Evolutionary conservation across 805 yeast genomes (phyloP).

Genomic region (Vanderwaltozyma polyspora): DNA sequence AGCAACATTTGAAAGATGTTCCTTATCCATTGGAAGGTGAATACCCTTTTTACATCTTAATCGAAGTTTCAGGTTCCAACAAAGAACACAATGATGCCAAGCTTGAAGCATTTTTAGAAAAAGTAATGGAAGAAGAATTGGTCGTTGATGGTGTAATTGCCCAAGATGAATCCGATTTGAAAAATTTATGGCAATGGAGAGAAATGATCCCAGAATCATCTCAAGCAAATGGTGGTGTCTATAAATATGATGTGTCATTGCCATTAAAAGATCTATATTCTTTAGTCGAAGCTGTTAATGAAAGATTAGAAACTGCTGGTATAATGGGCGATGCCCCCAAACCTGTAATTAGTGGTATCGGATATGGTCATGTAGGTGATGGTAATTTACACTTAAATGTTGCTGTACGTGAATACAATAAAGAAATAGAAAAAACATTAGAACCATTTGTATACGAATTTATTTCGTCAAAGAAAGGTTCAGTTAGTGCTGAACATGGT

Average conservation of each 20-base stretch:
- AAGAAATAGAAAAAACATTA: slow-evolving; percentile 64
- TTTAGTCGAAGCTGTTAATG: slow-evolving; percentile 68
- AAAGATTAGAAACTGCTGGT: slow-evolving; percentile 42
- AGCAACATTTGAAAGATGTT: slow-evolving; percentile 42
- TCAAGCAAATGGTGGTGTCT: slow-evolving; percentile 82
- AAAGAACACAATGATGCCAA: slow-evolving; percentile 89
- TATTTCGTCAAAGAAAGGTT: slow-evolving; percentile 61
- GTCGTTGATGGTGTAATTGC: slow-evolving; percentile 94
- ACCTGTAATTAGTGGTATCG: slow-evolving; percentile 83
- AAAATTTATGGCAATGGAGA: slow-evolving; percentile 88
- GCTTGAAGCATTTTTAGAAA: slow-evolving; percentile 72
- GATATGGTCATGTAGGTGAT: slow-evolving; percentile 98
- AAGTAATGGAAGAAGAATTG: slow-evolving; percentile 70
- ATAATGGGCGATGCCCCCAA: slow-evolving; percentile 42
- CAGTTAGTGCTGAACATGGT: slow-evolving; percentile 96
- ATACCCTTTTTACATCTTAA: slow-evolving; percentile 80
- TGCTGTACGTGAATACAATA: slow-evolving; percentile 72
- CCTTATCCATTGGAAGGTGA: slow-evolving; percentile 55
- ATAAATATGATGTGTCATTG: slow-evolving; percentile 90
- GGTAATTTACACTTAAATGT: slow-evolving; percentile 93
- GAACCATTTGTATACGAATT: slow-evolving; percentile 96
- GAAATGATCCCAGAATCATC: slow-evolving; percentile 88
- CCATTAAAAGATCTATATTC: slow-evolving; percentile 76
- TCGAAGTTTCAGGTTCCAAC: slow-evolving; percentile 94
- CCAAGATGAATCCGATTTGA: slow-evolving; percentile 82